phyloP scores from a whole-genome alignment of 768 basidiomycete species.

The Omphalotus guepiniiformis region DNA sequence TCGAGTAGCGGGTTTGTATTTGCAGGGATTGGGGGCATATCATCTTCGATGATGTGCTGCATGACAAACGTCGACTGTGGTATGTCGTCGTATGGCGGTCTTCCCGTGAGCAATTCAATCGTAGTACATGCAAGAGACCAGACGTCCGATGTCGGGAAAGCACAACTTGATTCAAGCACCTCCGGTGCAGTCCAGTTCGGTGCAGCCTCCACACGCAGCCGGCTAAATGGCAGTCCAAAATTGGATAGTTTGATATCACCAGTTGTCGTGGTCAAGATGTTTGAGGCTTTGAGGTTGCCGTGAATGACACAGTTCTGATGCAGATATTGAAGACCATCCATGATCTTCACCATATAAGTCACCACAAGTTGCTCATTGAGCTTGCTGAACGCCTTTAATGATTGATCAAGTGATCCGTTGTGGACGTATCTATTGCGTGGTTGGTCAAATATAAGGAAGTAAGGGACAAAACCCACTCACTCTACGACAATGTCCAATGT shows the following conservation, averaged over 20 bases:
- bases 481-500: background rate
- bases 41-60: slow-evolving; percentile 95
- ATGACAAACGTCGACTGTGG: slow-evolving; percentile 91
- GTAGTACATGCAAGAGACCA: slow-evolving; percentile 96
- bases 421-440: background rate
- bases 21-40: slow-evolving; percentile 80
- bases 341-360: background rate
- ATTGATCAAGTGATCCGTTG: background rate
- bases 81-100: slow-evolving; percentile 88
- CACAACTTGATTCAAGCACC: slow-evolving; percentile 91
- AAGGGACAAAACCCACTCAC: background rate
- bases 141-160: slow-evolving; percentile 86
- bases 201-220: slow-evolving; percentile 90
- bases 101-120: slow-evolving; percentile 87
- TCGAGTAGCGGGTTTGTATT: slow-evolving; percentile 67
- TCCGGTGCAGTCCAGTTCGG: slow-evolving; percentile 99
- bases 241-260: slow-evolving; percentile 96
- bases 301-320: slow-evolving; percentile 75
- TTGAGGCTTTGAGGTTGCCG: slow-evolving; percentile 76
- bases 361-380: background rate
- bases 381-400: background rate
- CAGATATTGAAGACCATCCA: slow-evolving; percentile 49
- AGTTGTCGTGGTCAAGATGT: slow-evolving; percentile 85
- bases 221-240: slow-evolving; percentile 94
- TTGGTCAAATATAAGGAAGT: background rate